A percentile compares a stretch with the other conserved stretches of the same genome.
phyloP scores from a whole-genome alignment of 2,329 filamentous ascomycete species.

The Xylaria sp. region DNA sequence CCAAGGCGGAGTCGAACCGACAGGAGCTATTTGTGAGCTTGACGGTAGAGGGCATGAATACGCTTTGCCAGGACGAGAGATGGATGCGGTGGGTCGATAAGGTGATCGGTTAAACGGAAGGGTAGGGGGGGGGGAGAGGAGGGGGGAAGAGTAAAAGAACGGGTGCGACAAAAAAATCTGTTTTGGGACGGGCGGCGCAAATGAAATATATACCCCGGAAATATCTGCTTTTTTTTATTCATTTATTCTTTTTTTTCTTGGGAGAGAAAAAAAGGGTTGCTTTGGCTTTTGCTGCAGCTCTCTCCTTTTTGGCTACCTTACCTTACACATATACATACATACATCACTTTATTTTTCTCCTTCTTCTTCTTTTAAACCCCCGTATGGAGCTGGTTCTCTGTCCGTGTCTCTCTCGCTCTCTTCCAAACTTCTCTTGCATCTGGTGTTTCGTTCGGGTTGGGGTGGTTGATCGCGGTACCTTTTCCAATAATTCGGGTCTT shows the following conservation, averaged over 20 bases:
- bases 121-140: constrained; percentile 1
- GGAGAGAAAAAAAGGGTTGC: too few species aligned
- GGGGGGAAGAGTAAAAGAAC: not conserved
- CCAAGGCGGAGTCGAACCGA: constrained; percentile 23
- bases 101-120: constrained; percentile 28
- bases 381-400: too few species aligned
- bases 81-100: constrained; percentile 34
- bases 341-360: too few species aligned
- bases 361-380: too few species aligned
- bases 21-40: constrained; percentile 34
- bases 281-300: too few species aligned
- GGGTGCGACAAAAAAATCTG: not conserved
- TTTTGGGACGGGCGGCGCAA: constrained; percentile 18
- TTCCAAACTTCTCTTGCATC: too few species aligned
- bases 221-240: constrained; percentile 4
- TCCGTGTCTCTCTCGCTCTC: too few species aligned
- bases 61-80: constrained; percentile 29
- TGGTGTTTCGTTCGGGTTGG: too few species aligned
- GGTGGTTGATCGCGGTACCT: too few species aligned
- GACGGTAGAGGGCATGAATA: constrained; percentile 30
- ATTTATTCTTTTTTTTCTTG: not conserved
- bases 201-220: constrained; percentile 19
- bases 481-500: too few species aligned
- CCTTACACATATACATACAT: too few species aligned
- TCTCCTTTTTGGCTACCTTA: too few species aligned